Evolutionary conservation across 2,329 filamentous ascomycete species (phyloP), one percentile per base, ranked within the genome.

Genomic region (Pseudomassariella vexata): DNA sequence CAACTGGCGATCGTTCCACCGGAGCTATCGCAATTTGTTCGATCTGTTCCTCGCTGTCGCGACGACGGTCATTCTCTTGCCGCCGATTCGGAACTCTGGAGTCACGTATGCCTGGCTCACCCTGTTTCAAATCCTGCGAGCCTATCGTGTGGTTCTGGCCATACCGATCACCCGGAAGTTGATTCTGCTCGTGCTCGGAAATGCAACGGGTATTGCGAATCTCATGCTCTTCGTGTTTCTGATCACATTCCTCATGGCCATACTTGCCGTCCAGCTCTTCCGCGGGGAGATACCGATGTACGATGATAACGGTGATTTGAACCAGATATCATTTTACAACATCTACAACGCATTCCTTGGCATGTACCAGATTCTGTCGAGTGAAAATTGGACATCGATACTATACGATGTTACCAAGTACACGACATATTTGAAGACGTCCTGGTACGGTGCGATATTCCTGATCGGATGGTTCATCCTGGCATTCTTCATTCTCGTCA

Each of bases 281-380:
- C 82, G 92, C 21, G 89, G 89, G 19, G 82, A 94, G 46, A 75
- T 96, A 18, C 82, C 85, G 1, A 48, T 68, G 19, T 47, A 67
- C n/a, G 76, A 86, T 42, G 57, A 65, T 3, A 55, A 61, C n/a
- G 83, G 79, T 3, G 65, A 82, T 3, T 59, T 72, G 3, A 78
- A 85, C 39, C 62, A 72, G 15, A 76, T 92, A 24, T 84, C 85
- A 0, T 98, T 98, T 55, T 79, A 78, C 52, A 85, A 86, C 23
- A 92, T 98, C 21, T 98, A 83, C 65, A 96, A 96, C 52, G 85
- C 88, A 0, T 98, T 98, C 52, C 68, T 98, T 11, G 92, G 89
- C 35, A 96, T 98, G 88, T 98, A 98, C 54, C 87, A 95, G 59
- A 78, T 98, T 19, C 65, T 98, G 26, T 95, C 92, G 8, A 95